Base-by-base conservation (phyloP, 164 flowering plant genomes). In the Berberis thunbergii region DNA sequence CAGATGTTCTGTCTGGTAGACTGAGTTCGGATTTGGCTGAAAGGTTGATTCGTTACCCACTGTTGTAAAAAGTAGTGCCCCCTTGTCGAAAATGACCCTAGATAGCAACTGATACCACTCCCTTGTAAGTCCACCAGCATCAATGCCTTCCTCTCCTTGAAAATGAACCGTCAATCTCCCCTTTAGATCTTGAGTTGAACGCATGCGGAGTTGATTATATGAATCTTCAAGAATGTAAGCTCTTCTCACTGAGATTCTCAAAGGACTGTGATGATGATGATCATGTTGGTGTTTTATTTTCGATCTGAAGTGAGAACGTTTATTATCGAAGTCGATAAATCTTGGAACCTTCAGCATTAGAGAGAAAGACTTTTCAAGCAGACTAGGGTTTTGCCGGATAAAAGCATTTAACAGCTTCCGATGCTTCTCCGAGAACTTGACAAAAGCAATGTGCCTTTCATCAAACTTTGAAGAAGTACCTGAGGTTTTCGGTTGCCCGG, bases 111-210 rank as follows among this genome's bases (percentile, higher is more conserved):
- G 99, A 78, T 91, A 94, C 99, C 99, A 94, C 72, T 94, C 99
- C 80, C 99, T 87, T n/a, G 99, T 89, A 59, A 94, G 96, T 3
- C 99, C 99, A 77, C 99, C 99, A 7, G 99, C 99, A 82, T 94
- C 99, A 76, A 94, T 89, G 40, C 99, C 99, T 82, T 91, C 99
- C 79, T 94, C 99, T 59, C 97, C 97, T 81, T 94, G 97, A 67
- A 94, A 94, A 68, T 89, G 86, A 65, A 94, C 99, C 61, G 93
- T 89, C 72, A 94, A 70, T 71, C 97, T 79, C 46, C 97, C 99
- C 71, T 91, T 94, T 66, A 94, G 74, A 74, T 94, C 99, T 74
- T 83, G 96, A 62, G 90, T 80, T 8, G 96, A 79, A 46, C 99
- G 78, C 99, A 94, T 72, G 7, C 99, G 86, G 67, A 94, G 72